Conservation (phyloP, 23 red algal species). For the Cyanidiococcus yangmingshanensis region DNA sequence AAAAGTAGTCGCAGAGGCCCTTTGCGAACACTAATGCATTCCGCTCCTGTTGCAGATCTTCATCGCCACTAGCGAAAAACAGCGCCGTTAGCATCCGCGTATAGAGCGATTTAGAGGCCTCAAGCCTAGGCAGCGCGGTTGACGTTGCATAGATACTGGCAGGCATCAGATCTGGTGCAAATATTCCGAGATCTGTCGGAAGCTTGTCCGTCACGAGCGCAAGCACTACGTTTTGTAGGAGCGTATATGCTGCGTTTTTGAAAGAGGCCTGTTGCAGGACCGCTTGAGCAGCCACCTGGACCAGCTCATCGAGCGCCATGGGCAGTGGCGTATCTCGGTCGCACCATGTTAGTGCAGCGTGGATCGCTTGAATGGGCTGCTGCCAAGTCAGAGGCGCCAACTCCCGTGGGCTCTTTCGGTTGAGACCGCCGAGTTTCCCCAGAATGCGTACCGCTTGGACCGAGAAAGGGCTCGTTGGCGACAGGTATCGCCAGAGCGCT, state of each 20-base stretch:
- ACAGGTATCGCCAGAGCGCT: conserved; percentile 36
- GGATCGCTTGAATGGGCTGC: not conserved
- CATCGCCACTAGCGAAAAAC: not conserved
- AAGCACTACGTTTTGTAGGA: not conserved
- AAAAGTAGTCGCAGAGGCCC: not conserved
- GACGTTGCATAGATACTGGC: not conserved
- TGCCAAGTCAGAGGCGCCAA: not conserved
- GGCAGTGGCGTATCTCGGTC: not conserved
- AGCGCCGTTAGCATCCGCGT: not conserved
- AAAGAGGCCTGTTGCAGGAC: not conserved
- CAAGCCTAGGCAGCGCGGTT: not conserved
- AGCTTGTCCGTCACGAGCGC: not conserved
- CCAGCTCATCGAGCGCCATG: conserved; percentile 3
- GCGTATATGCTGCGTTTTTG: not conserved
- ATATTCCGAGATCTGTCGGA: not conserved
- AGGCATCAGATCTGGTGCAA: not conserved
- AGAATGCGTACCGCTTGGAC: conserved; percentile 37
- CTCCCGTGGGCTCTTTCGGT: not conserved
- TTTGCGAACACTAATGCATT: not conserved
- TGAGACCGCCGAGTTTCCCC: conserved; percentile 54
- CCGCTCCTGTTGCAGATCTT: not conserved
- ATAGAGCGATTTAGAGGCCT: not conserved
- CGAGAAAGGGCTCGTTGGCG: conserved; percentile 20
- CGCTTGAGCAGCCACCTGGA: not conserved
- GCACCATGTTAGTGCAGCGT: not conserved